A percentile compares a stretch with the other conserved stretches of the same genome.
phyloP scores from a whole-genome alignment of 2,329 filamentous ascomycete species.

The Taxawa tesnikishii region DNA sequence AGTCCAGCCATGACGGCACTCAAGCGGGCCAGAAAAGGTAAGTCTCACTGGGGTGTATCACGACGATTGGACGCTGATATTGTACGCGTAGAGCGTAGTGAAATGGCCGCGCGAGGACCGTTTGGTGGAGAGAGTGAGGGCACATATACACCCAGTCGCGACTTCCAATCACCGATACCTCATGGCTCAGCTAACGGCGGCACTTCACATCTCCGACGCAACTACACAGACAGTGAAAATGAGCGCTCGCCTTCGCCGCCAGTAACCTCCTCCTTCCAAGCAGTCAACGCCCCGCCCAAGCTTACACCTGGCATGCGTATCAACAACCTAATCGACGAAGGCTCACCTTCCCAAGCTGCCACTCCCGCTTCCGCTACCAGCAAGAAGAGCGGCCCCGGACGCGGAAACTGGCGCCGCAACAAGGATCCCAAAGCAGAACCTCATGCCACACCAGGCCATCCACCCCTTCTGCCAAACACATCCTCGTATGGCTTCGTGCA shows the following conservation, averaged over 20 bases:
- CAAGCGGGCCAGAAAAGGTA: constrained; percentile 33
- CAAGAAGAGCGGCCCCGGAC: constrained; percentile 33
- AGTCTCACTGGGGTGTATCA: constrained; percentile 20
- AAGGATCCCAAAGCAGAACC: constrained; percentile 9
- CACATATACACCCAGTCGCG: constrained; percentile 10
- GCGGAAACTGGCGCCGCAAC: constrained; percentile 37
- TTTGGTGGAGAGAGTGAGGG: too few species aligned
- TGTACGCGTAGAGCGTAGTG: constrained; percentile 2
- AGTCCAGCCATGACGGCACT: constrained; percentile 48
- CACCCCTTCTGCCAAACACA: constrained; percentile 19
- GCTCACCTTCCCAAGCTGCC: constrained; percentile 24
- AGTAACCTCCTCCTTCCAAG: constrained; percentile 20
- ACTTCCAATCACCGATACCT: not conserved
- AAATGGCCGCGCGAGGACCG: constrained; percentile 5
- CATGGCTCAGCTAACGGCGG: not conserved
- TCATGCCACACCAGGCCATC: constrained; percentile 7
- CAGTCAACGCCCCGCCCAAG: constrained; percentile 24
- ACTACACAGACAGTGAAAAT: constrained; percentile 30
- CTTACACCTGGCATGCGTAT: constrained; percentile 34
- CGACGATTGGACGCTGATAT: too few species aligned
- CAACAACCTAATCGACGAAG: constrained; percentile 36
- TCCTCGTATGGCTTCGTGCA: constrained; percentile 1
- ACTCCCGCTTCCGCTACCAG: constrained; percentile 12
- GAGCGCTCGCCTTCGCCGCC: constrained; percentile 31
- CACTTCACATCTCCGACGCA: constrained; percentile 4